Conservation (phyloP, 2,329 filamentous ascomycete species). For the Penicillium verrucosum region DNA sequence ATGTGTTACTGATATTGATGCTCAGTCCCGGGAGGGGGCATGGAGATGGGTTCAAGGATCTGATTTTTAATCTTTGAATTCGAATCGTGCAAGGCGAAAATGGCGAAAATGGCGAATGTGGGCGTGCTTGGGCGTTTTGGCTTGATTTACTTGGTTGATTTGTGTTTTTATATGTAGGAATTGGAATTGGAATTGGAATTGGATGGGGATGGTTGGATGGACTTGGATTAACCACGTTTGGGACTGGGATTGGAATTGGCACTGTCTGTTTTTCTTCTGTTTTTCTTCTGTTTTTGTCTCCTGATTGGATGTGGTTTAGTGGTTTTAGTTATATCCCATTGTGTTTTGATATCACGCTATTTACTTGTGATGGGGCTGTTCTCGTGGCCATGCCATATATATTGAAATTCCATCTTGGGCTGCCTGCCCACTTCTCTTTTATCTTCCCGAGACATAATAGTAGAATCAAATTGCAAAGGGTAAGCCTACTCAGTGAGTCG, state of each 20-base stretch:
- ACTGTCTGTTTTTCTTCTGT: neutral
- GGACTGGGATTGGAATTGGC: neutral
- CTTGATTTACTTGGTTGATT: neutral
- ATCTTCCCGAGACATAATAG: neutral
- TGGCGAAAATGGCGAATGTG: slow-evolving; percentile 11
- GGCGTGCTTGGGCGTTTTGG: slow-evolving; percentile 14
- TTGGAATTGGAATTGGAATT: neutral
- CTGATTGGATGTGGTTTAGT: neutral
- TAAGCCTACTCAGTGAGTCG: neutral
- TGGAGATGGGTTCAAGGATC: neutral
- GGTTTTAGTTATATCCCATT: slow-evolving; percentile 26
- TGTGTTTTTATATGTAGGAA: neutral
- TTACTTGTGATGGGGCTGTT: slow-evolving; percentile 3
- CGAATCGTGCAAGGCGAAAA: slow-evolving; percentile 10
- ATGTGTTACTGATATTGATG: slow-evolving; percentile 1
- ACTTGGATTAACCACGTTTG: neutral
- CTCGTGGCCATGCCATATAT: neutral
- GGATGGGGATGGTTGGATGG: neutral
- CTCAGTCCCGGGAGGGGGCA: neutral
- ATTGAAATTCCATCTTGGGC: slow-evolving; percentile 8
- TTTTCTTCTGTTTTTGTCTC: neutral
- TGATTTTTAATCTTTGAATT: neutral
- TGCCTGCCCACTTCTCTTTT: neutral
- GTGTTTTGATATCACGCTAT: slow-evolving; percentile 28
- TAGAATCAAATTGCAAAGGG: neutral